Conservation (phyloP, 163 green algal species). For the Trebouxia gelatinosa region DNA sequence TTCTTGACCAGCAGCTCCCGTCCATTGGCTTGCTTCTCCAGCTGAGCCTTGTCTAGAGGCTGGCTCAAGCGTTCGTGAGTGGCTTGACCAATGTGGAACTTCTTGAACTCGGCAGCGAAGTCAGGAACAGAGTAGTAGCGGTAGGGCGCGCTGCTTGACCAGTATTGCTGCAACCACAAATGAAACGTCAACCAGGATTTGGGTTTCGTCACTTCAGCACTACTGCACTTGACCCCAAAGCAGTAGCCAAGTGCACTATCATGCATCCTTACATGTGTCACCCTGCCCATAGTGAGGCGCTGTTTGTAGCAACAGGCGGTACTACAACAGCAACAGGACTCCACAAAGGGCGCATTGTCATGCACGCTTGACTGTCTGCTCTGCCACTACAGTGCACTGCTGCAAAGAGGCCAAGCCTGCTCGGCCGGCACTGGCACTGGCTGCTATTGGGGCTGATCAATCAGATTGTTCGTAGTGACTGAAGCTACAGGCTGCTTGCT, state of each 20-base stretch:
- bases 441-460: no score
- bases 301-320: not conserved
- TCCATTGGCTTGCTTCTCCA: conserved; percentile 5
- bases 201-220: not conserved
- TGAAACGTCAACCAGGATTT: no score
- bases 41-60: not conserved
- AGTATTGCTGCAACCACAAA: conserved; percentile 52
- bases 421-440: no score
- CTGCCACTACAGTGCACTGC: no score
- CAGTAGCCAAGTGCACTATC: not conserved
- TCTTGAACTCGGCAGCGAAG: conserved; percentile 39
- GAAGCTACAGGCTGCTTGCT: not conserved
- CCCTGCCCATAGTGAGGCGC: not conserved
- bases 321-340: not conserved
- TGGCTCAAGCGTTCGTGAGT: not conserved
- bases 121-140: conserved; percentile 19
- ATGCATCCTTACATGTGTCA: not conserved
- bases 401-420: no score
- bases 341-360: not conserved
- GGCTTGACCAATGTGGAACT: not conserved
- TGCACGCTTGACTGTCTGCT: no score
- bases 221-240: not conserved
- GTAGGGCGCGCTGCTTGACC: conserved; percentile 28
- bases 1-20: conserved; percentile 38
- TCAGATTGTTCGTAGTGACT: no score